Evolutionary conservation across 1,284 basidiomycete species (phyloP).

Genomic region (Pascua guehoae): DNA sequence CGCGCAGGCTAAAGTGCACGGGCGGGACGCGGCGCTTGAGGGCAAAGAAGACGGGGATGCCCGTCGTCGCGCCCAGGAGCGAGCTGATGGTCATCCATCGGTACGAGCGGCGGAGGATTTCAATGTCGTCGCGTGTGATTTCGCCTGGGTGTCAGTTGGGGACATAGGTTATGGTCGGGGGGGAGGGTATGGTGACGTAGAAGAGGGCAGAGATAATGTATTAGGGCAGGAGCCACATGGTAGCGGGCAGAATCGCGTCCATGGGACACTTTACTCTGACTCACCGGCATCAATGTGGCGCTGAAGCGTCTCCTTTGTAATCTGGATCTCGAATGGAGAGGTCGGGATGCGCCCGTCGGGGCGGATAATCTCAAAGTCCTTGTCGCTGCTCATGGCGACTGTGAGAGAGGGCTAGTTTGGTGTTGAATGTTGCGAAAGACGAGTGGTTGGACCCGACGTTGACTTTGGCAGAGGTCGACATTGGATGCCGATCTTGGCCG

Average conservation of each 20-base stretch:
- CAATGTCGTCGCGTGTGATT: conserved; percentile 33
- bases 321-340: conserved; percentile 25
- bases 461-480: no score
- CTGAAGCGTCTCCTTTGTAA: conserved; percentile 24
- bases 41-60: conserved; percentile 23
- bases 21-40: conserved; percentile 8
- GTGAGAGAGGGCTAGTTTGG: no score
- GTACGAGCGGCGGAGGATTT: conserved; percentile 31
- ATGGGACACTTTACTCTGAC: background rate
- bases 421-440: no score
- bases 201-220: no score
- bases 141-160: conserved; percentile 23
- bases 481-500: no score
- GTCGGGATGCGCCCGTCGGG: conserved; percentile 6
- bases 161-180: background rate
- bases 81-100: conserved; percentile 24
- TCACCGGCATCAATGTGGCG: conserved; percentile 29
- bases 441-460: no score
- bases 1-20: conserved; percentile 10
- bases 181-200: background rate
- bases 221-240: no score
- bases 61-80: conserved; percentile 17
- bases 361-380: conserved; percentile 1
- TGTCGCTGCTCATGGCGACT: background rate
- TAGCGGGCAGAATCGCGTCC: background rate